Evolutionary conservation across 2,329 filamentous ascomycete genomes (phyloP), one percentile per base, ranked within the genome.

Genomic region (Hypoxylon sp.): DNA sequence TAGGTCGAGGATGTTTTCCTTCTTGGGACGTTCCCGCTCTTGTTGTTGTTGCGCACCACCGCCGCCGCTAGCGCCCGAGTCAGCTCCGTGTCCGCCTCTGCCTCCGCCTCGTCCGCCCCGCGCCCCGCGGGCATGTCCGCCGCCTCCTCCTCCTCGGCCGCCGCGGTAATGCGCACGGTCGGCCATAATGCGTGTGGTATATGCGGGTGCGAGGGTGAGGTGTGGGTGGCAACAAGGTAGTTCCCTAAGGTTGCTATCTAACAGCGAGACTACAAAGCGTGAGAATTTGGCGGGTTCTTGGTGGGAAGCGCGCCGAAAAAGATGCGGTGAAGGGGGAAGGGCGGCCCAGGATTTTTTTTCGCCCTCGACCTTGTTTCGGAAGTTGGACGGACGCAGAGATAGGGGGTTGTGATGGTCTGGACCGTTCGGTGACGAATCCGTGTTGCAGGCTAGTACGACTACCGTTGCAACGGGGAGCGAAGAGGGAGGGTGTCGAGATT

Each of bases 1-100:
- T 76, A 99, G 82, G 78, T 99, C 95, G 21, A 99, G 88, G 75
- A 99, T 99, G 80, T 98, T 98, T 82, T 99, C 96, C 86, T 98
- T 98, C 89, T 97, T 98, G 67, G 94, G 93, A 75, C 91, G 89
- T 82, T 97, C 93, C 73, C 86, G 82, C 68, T 87, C 82, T 66
- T 85, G 80, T 62, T 82, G 80, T 63, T 82, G 80, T 62, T 82
- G 80, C 61, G 82, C 80, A 51, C 80, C 81, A 57, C 82, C 80
- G 55, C 81, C 81, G 57, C 82, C 80, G 55, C 81, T 81, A n/a
- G 75, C 77, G 38, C 77, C 79, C 58, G 76, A 80, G 64, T 79
- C 76, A 36, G 79, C 82, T 63, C 83, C 86, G 67, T 82, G 78
- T 56, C 81, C 78, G n/a, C 82, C 81, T 74, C 82, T 80, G 43